phyloP scores from a whole-genome alignment of 73 alveolate species.

The Paramecium caudatum region DNA sequence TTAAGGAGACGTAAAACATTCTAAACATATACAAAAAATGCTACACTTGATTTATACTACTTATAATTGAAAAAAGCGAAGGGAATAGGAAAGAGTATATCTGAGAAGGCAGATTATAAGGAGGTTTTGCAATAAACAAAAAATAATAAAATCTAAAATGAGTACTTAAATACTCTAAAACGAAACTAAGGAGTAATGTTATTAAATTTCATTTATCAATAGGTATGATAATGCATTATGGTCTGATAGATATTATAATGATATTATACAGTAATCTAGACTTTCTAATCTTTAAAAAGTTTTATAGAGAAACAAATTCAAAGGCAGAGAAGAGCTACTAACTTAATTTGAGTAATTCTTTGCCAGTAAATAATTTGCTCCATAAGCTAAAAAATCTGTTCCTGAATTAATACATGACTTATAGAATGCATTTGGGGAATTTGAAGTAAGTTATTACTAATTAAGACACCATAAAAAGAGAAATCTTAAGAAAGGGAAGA shows the following conservation, averaged over 20 bases:
- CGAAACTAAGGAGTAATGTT: slow-evolving; percentile 41
- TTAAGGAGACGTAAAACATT: slow-evolving; percentile 48
- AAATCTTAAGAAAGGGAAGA: background rate
- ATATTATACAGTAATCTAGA: background rate
- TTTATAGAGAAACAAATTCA: background rate
- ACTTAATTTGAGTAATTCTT: slow-evolving; percentile 41
- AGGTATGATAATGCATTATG: slow-evolving; percentile 59
- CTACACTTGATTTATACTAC: slow-evolving; percentile 10
- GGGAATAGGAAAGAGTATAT: background rate
- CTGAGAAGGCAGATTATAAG: slow-evolving; percentile 49
- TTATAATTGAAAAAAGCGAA: slow-evolving; percentile 33
- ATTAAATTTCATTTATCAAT: background rate
- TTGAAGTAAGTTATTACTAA: too few relatives aligned
- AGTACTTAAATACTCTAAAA: slow-evolving; percentile 21
- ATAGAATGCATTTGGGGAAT: slow-evolving; percentile 24
- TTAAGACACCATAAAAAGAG: too few relatives aligned
- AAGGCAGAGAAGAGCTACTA: slow-evolving; percentile 42
- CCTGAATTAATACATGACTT: slow-evolving; percentile 30
- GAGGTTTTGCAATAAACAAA: slow-evolving; percentile 16
- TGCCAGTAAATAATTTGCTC: background rate
- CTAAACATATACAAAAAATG: slow-evolving; percentile 36
- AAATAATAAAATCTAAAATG: background rate
- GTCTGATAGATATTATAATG: slow-evolving; percentile 61
- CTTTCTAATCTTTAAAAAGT: background rate
- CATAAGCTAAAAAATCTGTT: background rate